Evolutionary conservation across 2,329 filamentous ascomycete genomes (phyloP), one percentile per base, ranked within the genome.

Genomic region (Chaetomiaceae sp.): DNA sequence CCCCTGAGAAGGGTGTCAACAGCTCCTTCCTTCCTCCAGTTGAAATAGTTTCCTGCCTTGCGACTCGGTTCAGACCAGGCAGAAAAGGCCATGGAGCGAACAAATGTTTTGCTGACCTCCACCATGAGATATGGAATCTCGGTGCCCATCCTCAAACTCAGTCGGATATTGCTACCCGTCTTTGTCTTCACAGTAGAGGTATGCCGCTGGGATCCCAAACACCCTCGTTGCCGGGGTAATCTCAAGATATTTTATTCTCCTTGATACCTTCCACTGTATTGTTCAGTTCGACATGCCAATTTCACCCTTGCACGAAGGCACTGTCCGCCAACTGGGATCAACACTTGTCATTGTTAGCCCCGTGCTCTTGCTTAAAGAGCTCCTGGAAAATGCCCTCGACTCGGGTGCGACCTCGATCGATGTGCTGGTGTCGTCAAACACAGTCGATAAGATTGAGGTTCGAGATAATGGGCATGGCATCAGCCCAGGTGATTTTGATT

Each of bases 371-470:
- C 77, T 89, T 59, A 91, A 91, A 63, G 87, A 91, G 66, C 79
- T 91, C 4, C 66, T 91, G 27, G 87, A 91, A 59, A 91, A 92
- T 65, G 76, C 86, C 38, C 75, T 91, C 17, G 87, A 92, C 65
- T 85, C 86, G 7, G 72, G 76, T 46, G 85, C 87, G 12, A 85
- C 78, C 2, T 76, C 75, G 2, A 72, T 92, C 51, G 79, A 86
- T 46, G 70, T 91, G 20, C 69, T 79, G 23, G 72, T 89, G 13
- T 78, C 84, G 4, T 60, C 74, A 37, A 83, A 90, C 62, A 84
- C 83, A 0, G 65, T 90, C 46, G 83, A 87, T 65, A 78, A 75
- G 47, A 78, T 92, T 33, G 79, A 86, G 60, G 80, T 90, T 43
- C 77, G 79, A 39, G 85, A 89, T 64, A 87, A 90, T 67, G 87